Base-by-base conservation (phyloP, 2,329 filamentous ascomycete species). In the Gliomastix tumulicola region DNA sequence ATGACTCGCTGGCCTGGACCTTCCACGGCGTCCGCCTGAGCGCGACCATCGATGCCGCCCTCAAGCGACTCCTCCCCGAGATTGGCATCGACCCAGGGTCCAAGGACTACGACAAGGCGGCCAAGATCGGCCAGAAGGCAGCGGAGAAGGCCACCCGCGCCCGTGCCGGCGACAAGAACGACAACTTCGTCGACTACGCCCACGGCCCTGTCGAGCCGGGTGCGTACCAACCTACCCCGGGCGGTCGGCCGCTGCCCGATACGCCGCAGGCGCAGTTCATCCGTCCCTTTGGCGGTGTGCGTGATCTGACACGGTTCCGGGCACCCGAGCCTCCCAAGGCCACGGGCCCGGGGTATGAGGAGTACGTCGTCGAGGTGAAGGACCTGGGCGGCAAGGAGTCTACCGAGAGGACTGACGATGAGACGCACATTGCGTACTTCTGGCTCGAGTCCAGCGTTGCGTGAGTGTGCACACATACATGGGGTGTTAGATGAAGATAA, bases 381-480 rank as follows among this genome's bases (percentile, higher is more conserved):
- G 36, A 37, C 5, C 7, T 37, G 8, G 41, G 41, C 7, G 23
- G 30, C 2, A 10, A 32, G 15, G 37, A 41, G 22, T 41, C 39
- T 4, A 41, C 30, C 7, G 21, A 4, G 12, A 7, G 41, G 22
- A 41, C 34, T 7, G 36, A 36, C 11, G 37, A 41, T 12, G 33
- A 44, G 15, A 41, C 39, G 3, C 36, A 44, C 10, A 44, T 38
- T 21, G 41, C 41, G 7, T 44, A 44, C 22, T 44, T 44, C 22
- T 44, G 41, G 41, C 30, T 23, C n/a, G 41, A 41, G 34, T 39
- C 38, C 6, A 39, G 36, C 23, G 33, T 38, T 3, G 21, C 27
- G 41, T 44, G 21, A 39, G 41, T 40, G n/a, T n/a, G n/a, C n/a
- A 19, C 37, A 36, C 19, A 35, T 37, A 18, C 34, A 37, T 15